Percentiles rank a stretch among this genome's conserved stretches.
These are phyloP conservation scores for Penicillium sclerotiorum DNA, from an alignment of 2,329 filamentous ascomycete species.

Conservation along the genomic window DNA sequence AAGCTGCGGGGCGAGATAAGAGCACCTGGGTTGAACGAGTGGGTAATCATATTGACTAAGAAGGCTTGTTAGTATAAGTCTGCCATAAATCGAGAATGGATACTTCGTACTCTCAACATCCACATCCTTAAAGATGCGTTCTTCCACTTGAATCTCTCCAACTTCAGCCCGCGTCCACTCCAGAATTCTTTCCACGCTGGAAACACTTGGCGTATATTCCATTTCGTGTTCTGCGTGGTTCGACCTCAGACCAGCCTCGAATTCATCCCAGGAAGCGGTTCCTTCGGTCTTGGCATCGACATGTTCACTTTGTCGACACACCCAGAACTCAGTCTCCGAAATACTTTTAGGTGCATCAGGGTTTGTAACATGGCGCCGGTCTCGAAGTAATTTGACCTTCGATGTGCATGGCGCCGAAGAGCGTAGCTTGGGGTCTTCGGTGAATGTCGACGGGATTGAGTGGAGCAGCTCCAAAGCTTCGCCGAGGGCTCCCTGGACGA, in stretches of 20 bases:
- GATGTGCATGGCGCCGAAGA: conserved; percentile 32
- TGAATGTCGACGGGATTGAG: conserved; percentile 32
- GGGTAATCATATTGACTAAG: conserved; percentile 39
- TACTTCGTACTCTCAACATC: conserved; percentile 28
- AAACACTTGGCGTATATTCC: conserved; percentile 45
- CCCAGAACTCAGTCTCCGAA: conserved; percentile 39
- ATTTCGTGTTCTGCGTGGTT: conserved; percentile 45
- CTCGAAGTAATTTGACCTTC: conserved; percentile 31
- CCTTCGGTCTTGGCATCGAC: conserved; percentile 29
- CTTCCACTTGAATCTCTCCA: conserved; percentile 16
- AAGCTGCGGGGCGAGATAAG: conserved; percentile 39
- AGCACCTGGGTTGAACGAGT: conserved; percentile 36
- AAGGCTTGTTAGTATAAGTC: neutral
- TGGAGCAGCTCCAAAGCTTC: conserved; percentile 33
- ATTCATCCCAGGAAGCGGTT: conserved; percentile 43
- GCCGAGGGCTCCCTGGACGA: conserved; percentile 27
- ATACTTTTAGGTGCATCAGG: neutral
- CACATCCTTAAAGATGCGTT: conserved; percentile 17
- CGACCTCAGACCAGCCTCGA: conserved; percentile 38
- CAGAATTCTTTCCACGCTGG: conserved; percentile 30
- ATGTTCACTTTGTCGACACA: conserved; percentile 45
- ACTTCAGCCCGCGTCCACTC: conserved; percentile 28
- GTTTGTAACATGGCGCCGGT: conserved; percentile 15
- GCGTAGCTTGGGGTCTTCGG: conserved; percentile 28
- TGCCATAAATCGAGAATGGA: neutral